Evolutionary conservation across 176 grass and related monocot species (phyloP), one percentile per base, ranked within the genome.

Genomic region (Tuctoria greenei): DNA sequence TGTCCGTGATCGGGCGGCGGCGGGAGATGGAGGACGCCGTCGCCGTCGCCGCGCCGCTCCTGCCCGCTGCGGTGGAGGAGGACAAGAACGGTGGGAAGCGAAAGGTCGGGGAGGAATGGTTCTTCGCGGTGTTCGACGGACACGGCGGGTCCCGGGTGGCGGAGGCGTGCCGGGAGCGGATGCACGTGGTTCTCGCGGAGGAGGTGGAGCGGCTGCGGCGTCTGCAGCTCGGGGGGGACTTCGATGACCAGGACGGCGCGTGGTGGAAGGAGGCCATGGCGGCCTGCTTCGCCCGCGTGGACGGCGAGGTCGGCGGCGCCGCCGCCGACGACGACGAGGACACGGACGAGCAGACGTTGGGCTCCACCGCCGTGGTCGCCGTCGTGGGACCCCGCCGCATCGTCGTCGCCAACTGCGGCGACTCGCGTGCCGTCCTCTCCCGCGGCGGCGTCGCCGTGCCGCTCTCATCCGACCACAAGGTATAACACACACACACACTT

Each of bases 401-500:
- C 75, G 86, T 95, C 6, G 92, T 95, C 3, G 89, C 83, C 12
- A 92, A 96, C 84, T 95, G 92, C 79, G 89, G 92, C 42, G 92
- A 92, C 79, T 89, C 86, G 39, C 82, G 92, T 31, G 86, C 86
- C 42, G 81, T 92, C 12, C 89, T 95, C 74, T 91, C 74, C 37
- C 89, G 89, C 66, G 83, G 81, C 46, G 92, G 86, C 83, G 66
- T 72, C 17, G 63, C 89, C 72, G 73, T 95, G 36, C 75, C 92
- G 13, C 92, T 96, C 81, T 96, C 92, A 66, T 42, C 27, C 50
- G 89, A 96, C 79, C 92, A 96, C 83, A 96, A 96, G 86, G 92
- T 93, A 78, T 55, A 51, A 14, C 5, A 46, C 61, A 16, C 73
- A 1, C 31, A 37, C 27, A 34, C 35, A 25, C 46, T 1, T 38